Base-by-base conservation (phyloP, 176 grass and related monocot species). In the Chloris gayana region DNA sequence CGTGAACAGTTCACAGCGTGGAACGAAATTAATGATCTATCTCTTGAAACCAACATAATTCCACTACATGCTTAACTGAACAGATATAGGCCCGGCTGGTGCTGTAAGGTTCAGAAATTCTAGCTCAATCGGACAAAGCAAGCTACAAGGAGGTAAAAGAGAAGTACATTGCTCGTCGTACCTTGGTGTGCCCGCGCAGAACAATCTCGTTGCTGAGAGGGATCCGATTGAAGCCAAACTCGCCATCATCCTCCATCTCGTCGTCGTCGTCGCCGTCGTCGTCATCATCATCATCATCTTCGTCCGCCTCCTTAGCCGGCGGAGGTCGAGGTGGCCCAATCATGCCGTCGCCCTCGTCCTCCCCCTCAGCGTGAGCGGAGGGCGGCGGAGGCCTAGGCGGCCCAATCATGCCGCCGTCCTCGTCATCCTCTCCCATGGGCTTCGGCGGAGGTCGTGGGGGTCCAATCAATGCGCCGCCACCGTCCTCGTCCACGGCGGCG, bases 151-250 rank as follows among this genome's bases (percentile, higher is more conserved):
- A n/a, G n/a, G n/a, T n/a, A n/a, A n/a, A n/a, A n/a, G n/a, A n/a
- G n/a, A n/a, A 82, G 27, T 7, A 56, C 7, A 18, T 14, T 64
- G 22, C 1, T 44, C 27, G 54, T 61, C 7, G 19, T 57, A 98
- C 95, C 92, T 94, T 98, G 24, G 83, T 94, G 54, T 98, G 95
- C 56, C 95, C 92, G 72, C 84, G 80, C 22, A 98, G 84, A 66
- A 98, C 92, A 70, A 98, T 89, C 74, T 98, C 95, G 69, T 98
- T 94, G 78, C 85, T 98, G 59, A 93, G 84, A 72, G 95, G 95
- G 80, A 98, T 98, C 67, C 80, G 76, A 69, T 76, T 82, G 35
- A 87, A 85, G 47, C 80, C 76, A 62, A 64, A 72, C 19, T 92
- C 87, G 12, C 71, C 79, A 19, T 88, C 89, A 33, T 88, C 87